phyloP scores from a whole-genome alignment of 2,329 filamentous ascomycete species.

The Macrophomina tecta region DNA sequence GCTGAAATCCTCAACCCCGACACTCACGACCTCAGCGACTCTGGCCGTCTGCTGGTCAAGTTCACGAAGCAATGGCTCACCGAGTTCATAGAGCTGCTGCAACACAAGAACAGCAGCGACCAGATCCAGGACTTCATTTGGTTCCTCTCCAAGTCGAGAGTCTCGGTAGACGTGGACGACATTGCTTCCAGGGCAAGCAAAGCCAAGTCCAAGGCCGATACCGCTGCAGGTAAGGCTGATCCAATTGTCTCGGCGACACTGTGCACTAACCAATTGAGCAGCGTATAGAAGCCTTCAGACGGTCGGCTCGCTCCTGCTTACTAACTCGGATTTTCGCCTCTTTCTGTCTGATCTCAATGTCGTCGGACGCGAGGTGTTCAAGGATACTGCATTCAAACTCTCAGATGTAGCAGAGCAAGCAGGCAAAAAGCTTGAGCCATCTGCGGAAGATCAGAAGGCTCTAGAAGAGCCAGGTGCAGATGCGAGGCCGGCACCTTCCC shows the following conservation, averaged over 20 bases:
- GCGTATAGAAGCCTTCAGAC: slow-evolving; percentile 84
- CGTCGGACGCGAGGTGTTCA: slow-evolving; percentile 82
- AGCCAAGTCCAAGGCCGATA: slow-evolving; percentile 72
- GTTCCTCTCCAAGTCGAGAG: slow-evolving; percentile 76
- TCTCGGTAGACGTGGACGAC: slow-evolving; percentile 71
- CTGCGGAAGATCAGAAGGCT: slow-evolving; percentile 63
- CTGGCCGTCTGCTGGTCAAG: slow-evolving; percentile 74
- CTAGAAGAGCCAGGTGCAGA: slow-evolving; percentile 61
- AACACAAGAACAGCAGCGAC: slow-evolving; percentile 81
- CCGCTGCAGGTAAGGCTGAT: slow-evolving; percentile 66
- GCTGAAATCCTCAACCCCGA: slow-evolving; percentile 80
- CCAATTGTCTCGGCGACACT: background rate
- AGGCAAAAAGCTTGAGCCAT: slow-evolving; percentile 75
- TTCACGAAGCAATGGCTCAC: slow-evolving; percentile 76
- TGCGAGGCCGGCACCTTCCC: slow-evolving; percentile 58
- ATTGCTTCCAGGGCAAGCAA: slow-evolving; percentile 66
- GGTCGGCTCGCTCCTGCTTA: slow-evolving; percentile 81
- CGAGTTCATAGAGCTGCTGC: slow-evolving; percentile 80
- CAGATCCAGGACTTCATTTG: slow-evolving; percentile 92
- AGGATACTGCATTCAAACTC: slow-evolving; percentile 81
- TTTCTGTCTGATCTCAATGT: slow-evolving; percentile 82
- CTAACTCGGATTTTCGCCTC: slow-evolving; percentile 87
- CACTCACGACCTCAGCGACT: slow-evolving; percentile 75
- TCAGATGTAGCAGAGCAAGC: slow-evolving; percentile 77
- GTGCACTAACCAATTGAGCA: slow-evolving; percentile 43